Evolutionary conservation across 1,284 basidiomycete species (phyloP).

Genomic region (Agroathelia rolfsii): DNA sequence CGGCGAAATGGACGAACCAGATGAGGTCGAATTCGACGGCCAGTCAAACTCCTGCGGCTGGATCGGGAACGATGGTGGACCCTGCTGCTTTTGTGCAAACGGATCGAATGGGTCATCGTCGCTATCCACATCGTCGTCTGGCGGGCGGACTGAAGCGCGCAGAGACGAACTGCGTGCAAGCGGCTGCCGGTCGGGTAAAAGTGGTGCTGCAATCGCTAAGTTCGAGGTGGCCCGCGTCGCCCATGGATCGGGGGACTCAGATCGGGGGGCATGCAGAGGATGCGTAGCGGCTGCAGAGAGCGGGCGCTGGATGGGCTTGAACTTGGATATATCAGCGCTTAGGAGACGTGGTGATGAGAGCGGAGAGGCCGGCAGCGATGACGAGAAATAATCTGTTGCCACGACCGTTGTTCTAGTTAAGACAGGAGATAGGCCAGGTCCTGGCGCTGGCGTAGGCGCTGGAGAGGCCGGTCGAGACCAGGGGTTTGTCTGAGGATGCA

Average conservation of each 20-base stretch:
- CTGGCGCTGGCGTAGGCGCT: slow-evolving; percentile 39
- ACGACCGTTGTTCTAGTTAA: too few relatives aligned
- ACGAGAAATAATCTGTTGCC: too few relatives aligned
- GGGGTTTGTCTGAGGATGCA: slow-evolving; percentile 53
- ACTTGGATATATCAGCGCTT: slow-evolving; percentile 59
- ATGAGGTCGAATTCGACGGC: slow-evolving; percentile 39
- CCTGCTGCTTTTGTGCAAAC: slow-evolving; percentile 36
- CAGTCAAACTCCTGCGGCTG: slow-evolving; percentile 57
- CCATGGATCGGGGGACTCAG: slow-evolving; percentile 68
- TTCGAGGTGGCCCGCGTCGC: slow-evolving; percentile 70
- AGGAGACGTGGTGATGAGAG: slow-evolving; percentile 42
- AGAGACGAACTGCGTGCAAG: slow-evolving; percentile 46
- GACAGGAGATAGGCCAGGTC: slow-evolving; percentile 64
- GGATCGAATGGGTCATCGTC: slow-evolving; percentile 74
- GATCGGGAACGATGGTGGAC: slow-evolving; percentile 49
- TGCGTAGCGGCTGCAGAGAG: slow-evolving; percentile 59
- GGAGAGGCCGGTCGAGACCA: slow-evolving; percentile 60
- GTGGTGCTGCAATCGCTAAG: slow-evolving; percentile 79
- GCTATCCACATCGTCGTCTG: slow-evolving; percentile 38
- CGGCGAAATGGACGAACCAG: slow-evolving; percentile 38
- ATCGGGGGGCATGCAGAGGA: slow-evolving; percentile 51
- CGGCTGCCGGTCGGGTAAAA: slow-evolving; percentile 66
- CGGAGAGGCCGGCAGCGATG: slow-evolving; percentile 44
- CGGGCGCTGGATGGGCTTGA: slow-evolving; percentile 63
- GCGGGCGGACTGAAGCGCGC: slow-evolving; percentile 49